A percentile compares a stretch with the other conserved stretches of the same genome.
Evolutionary conservation across 2,329 filamentous ascomycete genomes (phyloP).

Genomic region (Colletotrichum incanum): DNA sequence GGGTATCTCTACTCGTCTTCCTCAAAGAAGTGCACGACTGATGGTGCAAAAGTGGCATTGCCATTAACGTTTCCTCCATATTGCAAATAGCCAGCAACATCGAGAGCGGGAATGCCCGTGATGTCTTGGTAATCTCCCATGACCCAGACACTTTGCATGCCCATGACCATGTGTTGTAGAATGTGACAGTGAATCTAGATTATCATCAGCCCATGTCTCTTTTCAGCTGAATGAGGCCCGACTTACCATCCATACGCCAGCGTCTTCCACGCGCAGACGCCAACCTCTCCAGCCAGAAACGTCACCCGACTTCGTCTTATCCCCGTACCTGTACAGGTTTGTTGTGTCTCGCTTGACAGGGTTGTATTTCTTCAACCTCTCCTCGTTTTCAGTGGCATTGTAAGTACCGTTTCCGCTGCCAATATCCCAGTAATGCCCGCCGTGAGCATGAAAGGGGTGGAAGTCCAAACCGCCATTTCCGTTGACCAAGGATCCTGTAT

Average conservation of each 20-base stretch:
- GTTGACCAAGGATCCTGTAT: conserved; percentile 47
- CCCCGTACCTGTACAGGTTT: conserved; percentile 69
- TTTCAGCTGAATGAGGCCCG: neutral
- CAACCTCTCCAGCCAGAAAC: conserved; percentile 73
- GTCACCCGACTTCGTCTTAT: conserved; percentile 55
- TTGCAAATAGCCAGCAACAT: conserved; percentile 58
- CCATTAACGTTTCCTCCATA: conserved; percentile 64
- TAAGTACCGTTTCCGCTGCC: conserved; percentile 69
- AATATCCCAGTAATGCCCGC: conserved; percentile 68
- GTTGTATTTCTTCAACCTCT: conserved; percentile 48
- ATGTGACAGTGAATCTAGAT: conserved; percentile 70
- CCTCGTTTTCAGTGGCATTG: conserved; percentile 64
- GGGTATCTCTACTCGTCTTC: conserved; percentile 11
- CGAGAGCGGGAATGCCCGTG: conserved; percentile 48
- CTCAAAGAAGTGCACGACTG: conserved; percentile 42
- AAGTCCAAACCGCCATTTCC: conserved; percentile 58
- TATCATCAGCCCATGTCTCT: neutral
- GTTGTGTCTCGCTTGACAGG: conserved; percentile 64
- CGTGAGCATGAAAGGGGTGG: conserved; percentile 71
- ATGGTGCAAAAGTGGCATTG: conserved; percentile 48
- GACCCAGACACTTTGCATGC: conserved; percentile 52
- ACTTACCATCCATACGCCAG: conserved; percentile 71
- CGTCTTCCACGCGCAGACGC: conserved; percentile 65
- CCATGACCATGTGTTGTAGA: conserved; percentile 72
- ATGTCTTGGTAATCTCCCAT: conserved; percentile 48